Conservation (phyloP, 148 eudicot species). For the Gaultheria prostrata region DNA sequence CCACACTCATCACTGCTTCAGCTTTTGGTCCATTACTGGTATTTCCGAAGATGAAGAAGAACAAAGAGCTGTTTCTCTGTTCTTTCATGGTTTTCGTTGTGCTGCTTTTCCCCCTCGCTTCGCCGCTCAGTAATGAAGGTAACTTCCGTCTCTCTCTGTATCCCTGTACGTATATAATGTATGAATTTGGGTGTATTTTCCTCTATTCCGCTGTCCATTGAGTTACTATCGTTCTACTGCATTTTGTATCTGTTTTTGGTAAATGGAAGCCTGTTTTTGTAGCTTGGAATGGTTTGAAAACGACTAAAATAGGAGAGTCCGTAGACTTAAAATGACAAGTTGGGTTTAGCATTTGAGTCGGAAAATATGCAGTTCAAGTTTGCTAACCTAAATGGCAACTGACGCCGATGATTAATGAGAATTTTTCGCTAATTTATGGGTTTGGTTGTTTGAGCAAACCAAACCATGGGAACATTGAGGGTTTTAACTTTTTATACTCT, state of each 20-base stretch:
- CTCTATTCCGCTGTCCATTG: not conserved
- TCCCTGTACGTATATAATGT: not conserved
- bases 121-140: constrained; percentile 43
- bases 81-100: constrained; percentile 14
- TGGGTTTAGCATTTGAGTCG: not conserved
- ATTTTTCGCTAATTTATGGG: not conserved
- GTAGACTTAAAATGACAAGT: not conserved
- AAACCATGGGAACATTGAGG: not conserved
- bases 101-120: constrained; percentile 29
- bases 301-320: not conserved
- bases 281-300: constrained; percentile 1
- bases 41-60: constrained; percentile 11
- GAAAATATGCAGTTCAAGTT: not conserved
- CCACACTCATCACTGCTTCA: not conserved
- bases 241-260: not conserved
- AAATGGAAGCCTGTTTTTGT: not conserved
- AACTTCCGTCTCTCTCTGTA: not conserved
- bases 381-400: not conserved
- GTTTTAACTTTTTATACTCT: not conserved
- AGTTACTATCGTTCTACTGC: not conserved
- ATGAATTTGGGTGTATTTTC: not conserved
- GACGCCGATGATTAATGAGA: too few relatives aligned
- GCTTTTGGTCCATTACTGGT: not conserved
- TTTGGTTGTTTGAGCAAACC: not conserved
- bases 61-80: constrained; percentile 3